A percentile compares a stretch with the other conserved stretches of the same genome.
Conservation (phyloP, 169 alveolate species). For the Besnoitia besnoiti region DNA sequence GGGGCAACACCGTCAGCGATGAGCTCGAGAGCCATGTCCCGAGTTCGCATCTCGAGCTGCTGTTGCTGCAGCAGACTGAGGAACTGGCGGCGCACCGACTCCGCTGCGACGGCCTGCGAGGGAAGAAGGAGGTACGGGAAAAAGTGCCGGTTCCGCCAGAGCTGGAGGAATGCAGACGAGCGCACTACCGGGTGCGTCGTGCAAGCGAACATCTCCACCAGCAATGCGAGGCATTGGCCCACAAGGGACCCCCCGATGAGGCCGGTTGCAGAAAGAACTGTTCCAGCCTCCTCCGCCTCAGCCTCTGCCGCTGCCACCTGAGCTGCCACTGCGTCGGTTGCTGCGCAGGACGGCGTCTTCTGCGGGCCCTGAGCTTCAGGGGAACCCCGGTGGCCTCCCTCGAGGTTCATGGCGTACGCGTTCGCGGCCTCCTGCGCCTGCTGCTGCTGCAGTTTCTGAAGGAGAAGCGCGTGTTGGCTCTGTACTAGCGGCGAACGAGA, state of each 20-base stretch:
- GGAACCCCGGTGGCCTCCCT: background rate
- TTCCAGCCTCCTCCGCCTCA: background rate
- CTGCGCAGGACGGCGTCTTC: background rate
- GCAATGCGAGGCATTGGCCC: conserved; percentile 8
- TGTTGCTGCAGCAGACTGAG: background rate
- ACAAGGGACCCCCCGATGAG: conserved; percentile 18
- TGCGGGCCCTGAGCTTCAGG: background rate
- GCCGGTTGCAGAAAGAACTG: background rate
- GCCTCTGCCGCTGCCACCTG: background rate
- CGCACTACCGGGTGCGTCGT: background rate
- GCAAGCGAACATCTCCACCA: conserved; percentile 13
- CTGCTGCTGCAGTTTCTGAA: background rate
- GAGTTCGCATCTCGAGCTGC: background rate
- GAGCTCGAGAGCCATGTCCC: background rate
- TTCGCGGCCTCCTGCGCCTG: conserved; percentile 13
- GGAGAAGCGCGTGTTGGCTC: background rate
- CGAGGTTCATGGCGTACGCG: background rate
- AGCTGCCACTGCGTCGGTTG: background rate
- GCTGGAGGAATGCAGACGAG: background rate
- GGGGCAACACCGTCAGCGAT: background rate
- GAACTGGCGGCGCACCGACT: background rate
- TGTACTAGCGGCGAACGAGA: background rate
- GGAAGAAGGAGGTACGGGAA: conserved; percentile 16
- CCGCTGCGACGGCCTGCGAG: conserved; percentile 17
- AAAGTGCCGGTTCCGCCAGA: background rate